A percentile compares a stretch with the other conserved stretches of the same genome.
phyloP scores from a whole-genome alignment of 768 basidiomycete genomes.

The Clavaria fumosa region DNA sequence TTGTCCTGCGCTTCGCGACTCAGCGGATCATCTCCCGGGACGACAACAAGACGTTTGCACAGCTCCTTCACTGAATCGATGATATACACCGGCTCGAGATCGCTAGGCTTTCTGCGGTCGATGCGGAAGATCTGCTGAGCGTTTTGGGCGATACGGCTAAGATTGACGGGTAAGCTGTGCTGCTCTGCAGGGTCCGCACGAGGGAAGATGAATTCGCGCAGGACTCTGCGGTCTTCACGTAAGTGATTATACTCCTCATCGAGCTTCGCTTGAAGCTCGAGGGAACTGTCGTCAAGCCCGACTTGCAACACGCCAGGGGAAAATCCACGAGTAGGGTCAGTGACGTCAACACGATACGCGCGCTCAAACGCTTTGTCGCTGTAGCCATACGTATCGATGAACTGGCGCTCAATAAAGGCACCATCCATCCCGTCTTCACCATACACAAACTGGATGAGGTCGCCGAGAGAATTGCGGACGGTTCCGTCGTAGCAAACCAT shows the following conservation, averaged over 20 bases:
- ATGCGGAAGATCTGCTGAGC: conserved; percentile 95
- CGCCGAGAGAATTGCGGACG: conserved; percentile 91
- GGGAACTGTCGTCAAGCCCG: conserved; percentile 72
- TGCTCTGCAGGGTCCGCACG: conserved; percentile 51
- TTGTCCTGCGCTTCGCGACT: conserved; percentile 72
- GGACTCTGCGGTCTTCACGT: conserved; percentile 54
- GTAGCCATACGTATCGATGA: conserved; percentile 76
- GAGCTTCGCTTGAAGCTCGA: conserved; percentile 69
- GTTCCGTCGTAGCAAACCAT: conserved; percentile 98
- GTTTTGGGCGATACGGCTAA: conserved; percentile 90
- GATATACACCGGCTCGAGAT: conserved; percentile 79
- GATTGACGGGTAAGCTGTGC: conserved; percentile 90
- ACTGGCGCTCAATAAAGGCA: conserved; percentile 92
- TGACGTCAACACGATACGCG: conserved; percentile 90
- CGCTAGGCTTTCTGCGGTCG: conserved; percentile 83
- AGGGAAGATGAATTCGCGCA: conserved; percentile 79
- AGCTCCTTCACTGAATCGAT: conserved; percentile 66
- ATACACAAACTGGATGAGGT: conserved; percentile 91
- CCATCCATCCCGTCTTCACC: conserved; percentile 99
- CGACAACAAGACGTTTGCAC: conserved; percentile 62
- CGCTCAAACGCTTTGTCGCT: conserved; percentile 75
- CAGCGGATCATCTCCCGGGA: conserved; percentile 73
- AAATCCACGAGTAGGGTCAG: conserved; percentile 70
- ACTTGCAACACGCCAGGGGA: conserved; percentile 67
- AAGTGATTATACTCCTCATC: conserved; percentile 56